Evolutionary conservation across 768 basidiomycete genomes (phyloP), one percentile per base, ranked within the genome.

Genomic region (Xerocomus brunneocitrinus): DNA sequence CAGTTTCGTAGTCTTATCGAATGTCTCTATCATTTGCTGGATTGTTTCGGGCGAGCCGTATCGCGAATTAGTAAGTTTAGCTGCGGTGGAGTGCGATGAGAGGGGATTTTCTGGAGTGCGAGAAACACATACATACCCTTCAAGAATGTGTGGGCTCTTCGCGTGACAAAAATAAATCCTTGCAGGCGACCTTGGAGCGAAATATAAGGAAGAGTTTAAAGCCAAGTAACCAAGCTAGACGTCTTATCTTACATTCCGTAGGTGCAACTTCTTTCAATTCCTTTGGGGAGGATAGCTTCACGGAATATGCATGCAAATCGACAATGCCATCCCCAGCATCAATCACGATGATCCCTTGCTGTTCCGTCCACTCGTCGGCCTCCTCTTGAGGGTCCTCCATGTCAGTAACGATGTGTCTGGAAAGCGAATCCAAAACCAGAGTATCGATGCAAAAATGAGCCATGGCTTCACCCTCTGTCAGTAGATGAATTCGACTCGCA

Each of bases 321-420:
- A 38, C 8, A 16, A 16, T 38, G 36, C n/a, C 68, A 0, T 75
- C 73, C 10, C 79, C 80, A 24, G 58, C 62, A 60, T 80, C 78
- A 19, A 79, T 68, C 8, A 80, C 61, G 16, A 79, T 63, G 5
- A 78, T 54, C 0, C 69, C 71, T 24, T 68, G 53, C 0, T 67
- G 67, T 3, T 63, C 76, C 72, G 56, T 24, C 10, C 35, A 49
- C 10, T 49, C 32, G 10, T 42, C 48, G 0, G 8, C 47, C 3
- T 61, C 54, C 0, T 55, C 52, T 16, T 35, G 40, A 12, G 4
- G 10, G 5, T 40, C 43, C 16, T 35, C 51, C 3, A 59, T 13
- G 19, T 35, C 47, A 4, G 41, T 28, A 30, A 50, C 43, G 3
- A 53, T 42, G 5, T 52, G 3, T 5, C 10, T 10, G 22, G 40